A percentile compares a stretch with the other conserved stretches of the same genome.
These are phyloP conservation scores for Paecilomyces fulvus DNA, from an alignment of 2,329 filamentous ascomycete genomes.

Conservation along the genomic window DNA sequence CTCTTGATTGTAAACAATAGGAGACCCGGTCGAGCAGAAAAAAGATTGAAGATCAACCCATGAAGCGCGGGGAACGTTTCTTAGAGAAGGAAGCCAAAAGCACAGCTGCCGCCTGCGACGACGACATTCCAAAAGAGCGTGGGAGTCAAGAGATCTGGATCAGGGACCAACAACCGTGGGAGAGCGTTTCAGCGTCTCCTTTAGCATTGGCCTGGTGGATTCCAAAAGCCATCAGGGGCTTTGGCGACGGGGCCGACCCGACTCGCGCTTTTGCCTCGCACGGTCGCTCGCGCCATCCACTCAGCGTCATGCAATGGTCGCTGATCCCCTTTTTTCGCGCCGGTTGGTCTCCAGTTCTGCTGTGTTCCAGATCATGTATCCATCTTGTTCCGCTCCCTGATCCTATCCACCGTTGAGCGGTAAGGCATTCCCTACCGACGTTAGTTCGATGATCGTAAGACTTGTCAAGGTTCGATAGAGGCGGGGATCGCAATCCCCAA, in stretches of 20 bases:
- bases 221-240: background rate
- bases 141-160: slow-evolving; percentile 4
- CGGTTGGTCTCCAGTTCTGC: background rate
- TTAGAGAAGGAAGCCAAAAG: background rate
- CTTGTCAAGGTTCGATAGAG: background rate
- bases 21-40: background rate
- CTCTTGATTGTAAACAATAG: background rate
- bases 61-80: background rate
- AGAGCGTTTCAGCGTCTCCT: background rate
- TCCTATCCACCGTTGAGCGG: background rate
- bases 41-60: slow-evolving; percentile 1
- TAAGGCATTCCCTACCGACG: background rate
- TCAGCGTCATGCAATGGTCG: background rate
- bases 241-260: background rate
- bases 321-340: background rate
- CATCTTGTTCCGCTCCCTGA: background rate
- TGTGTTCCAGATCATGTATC: background rate
- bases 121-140: slow-evolving; percentile 14
- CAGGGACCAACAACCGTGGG: slow-evolving; percentile 1
- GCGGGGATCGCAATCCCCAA: background rate
- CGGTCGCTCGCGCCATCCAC: background rate
- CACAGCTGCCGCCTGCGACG: slow-evolving; percentile 7
- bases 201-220: background rate
- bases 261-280: background rate
- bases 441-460: background rate